These are phyloP conservation scores for Rhodotorula diobovata DNA, from an alignment of 768 basidiomycete species.

Conservation along the genomic window DNA sequence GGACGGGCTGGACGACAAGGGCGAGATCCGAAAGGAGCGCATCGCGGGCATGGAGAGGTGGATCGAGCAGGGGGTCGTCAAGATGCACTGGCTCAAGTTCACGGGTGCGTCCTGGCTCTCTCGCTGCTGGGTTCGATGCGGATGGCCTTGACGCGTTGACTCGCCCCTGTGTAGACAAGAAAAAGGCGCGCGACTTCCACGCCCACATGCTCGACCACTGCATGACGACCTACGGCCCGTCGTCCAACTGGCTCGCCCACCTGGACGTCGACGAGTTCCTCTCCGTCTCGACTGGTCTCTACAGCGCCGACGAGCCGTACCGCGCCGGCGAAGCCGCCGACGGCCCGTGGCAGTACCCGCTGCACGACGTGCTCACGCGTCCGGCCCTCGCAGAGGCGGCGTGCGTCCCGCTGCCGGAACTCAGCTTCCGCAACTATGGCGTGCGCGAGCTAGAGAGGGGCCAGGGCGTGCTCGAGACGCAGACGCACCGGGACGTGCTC, in stretches of 20 bases:
- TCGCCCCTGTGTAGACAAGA: background rate
- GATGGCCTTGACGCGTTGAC: background rate
- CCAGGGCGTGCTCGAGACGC: slow-evolving; percentile 26
- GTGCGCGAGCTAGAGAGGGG: slow-evolving; percentile 16
- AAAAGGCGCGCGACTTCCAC: slow-evolving; percentile 13
- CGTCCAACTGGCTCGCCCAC: slow-evolving; percentile 24
- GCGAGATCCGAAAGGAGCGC: slow-evolving; percentile 13
- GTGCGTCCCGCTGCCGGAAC: slow-evolving; percentile 28
- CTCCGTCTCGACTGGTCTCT: slow-evolving; percentile 11
- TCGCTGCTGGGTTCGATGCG: too few species aligned
- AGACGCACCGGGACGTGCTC: slow-evolving; percentile 23
- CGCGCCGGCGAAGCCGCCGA: background rate
- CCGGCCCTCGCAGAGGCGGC: slow-evolving; percentile 10
- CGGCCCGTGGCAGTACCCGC: slow-evolving; percentile 19
- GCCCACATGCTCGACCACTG: slow-evolving; percentile 29
- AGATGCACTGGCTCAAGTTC: slow-evolving; percentile 33
- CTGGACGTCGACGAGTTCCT: slow-evolving; percentile 39
- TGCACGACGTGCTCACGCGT: slow-evolving; percentile 29
- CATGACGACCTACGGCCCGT: background rate
- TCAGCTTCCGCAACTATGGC: slow-evolving; percentile 33
- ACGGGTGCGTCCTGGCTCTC: slow-evolving; percentile 8
- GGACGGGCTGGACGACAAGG: slow-evolving; percentile 26
- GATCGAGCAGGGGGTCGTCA: slow-evolving; percentile 32
- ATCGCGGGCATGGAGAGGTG: slow-evolving; percentile 29
- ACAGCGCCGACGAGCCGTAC: background rate